Percentiles rank a stretch among this genome's conserved stretches.
Conservation (phyloP, 495 filamentous ascomycete species). For the Penicillium herquei region DNA sequence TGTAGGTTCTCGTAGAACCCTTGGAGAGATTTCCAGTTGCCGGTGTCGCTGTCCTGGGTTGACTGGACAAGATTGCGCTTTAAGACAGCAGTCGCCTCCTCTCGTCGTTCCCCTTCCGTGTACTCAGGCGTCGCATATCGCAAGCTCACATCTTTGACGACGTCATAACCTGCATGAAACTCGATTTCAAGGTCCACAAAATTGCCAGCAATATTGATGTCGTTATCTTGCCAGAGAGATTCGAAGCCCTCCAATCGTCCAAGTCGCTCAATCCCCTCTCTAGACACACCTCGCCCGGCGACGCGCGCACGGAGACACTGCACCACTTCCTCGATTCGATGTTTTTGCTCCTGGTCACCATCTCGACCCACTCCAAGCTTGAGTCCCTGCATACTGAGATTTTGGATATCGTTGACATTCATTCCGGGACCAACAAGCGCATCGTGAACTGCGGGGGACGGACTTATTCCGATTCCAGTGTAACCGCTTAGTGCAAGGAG, state of each 20-base stretch:
- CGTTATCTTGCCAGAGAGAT: slow-evolving; percentile 66
- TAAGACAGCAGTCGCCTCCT: slow-evolving; percentile 51
- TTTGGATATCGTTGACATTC: slow-evolving; percentile 46
- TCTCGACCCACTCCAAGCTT: slow-evolving; percentile 45
- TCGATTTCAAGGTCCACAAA: slow-evolving; percentile 53
- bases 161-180: slow-evolving; percentile 43
- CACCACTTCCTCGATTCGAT: slow-evolving; percentile 50
- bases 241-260: slow-evolving; percentile 73
- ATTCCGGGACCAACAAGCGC: slow-evolving; percentile 38
- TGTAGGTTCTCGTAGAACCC: slow-evolving; percentile 79
- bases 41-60: slow-evolving; percentile 36
- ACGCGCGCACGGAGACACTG: slow-evolving; percentile 42
- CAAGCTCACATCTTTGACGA: slow-evolving; percentile 46
- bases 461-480: slow-evolving; percentile 45
- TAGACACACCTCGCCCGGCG: slow-evolving; percentile 60
- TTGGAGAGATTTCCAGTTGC: slow-evolving; percentile 57
- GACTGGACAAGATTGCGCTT: slow-evolving; percentile 47
- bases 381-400: slow-evolving; percentile 40
- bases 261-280: slow-evolving; percentile 77
- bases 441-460: slow-evolving; percentile 42
- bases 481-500: slow-evolving; percentile 44
- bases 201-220: slow-evolving; percentile 70
- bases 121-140: slow-evolving; percentile 45
- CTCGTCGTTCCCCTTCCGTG: slow-evolving; percentile 40
- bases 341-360: slow-evolving; percentile 52